A percentile compares a stretch with the other conserved stretches of the same genome.
phyloP scores from a whole-genome alignment of 225 moss, liverwort and hornwort genomes.

The Polytrichum formosum region DNA sequence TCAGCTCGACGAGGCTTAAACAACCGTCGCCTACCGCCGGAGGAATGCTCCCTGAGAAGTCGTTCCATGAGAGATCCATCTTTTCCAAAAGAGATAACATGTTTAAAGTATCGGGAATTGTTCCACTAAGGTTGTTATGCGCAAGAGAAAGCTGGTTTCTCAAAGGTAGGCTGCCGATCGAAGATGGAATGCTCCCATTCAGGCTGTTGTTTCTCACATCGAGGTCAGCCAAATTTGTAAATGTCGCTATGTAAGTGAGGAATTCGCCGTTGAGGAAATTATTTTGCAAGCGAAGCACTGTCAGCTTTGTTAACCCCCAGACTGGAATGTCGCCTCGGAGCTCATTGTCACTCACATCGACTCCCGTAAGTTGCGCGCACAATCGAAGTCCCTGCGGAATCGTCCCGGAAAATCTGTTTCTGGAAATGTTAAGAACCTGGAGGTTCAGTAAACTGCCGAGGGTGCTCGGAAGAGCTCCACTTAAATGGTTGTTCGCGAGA shows the following conservation, averaged over 20 bases:
- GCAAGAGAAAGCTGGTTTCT: conserved; percentile 28
- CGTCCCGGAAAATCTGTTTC: conserved; percentile 21
- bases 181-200: conserved; percentile 35
- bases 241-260: conserved; percentile 10
- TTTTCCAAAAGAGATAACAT: conserved; percentile 10
- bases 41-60: conserved; percentile 28
- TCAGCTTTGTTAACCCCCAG: conserved; percentile 22
- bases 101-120: conserved; percentile 23
- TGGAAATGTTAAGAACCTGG: conserved; percentile 33
- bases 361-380: conserved; percentile 18
- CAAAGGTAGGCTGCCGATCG: conserved; percentile 28
- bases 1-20: conserved; percentile 30
- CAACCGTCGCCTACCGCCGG: conserved; percentile 12
- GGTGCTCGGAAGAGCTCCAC: conserved; percentile 38
- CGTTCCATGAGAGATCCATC: conserved; percentile 42
- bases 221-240: conserved; percentile 22
- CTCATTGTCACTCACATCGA: conserved; percentile 40
- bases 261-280: conserved; percentile 41
- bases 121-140: conserved; percentile 43
- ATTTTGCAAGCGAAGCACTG: conserved; percentile 30
- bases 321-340: conserved; percentile 32
- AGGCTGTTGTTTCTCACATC: conserved; percentile 41
- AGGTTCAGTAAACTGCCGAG: conserved; percentile 21
- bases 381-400: conserved; percentile 25
- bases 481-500: conserved; percentile 27